Evolutionary conservation across 345 rosid genomes (phyloP).

Genomic region (Clausena lansium): DNA sequence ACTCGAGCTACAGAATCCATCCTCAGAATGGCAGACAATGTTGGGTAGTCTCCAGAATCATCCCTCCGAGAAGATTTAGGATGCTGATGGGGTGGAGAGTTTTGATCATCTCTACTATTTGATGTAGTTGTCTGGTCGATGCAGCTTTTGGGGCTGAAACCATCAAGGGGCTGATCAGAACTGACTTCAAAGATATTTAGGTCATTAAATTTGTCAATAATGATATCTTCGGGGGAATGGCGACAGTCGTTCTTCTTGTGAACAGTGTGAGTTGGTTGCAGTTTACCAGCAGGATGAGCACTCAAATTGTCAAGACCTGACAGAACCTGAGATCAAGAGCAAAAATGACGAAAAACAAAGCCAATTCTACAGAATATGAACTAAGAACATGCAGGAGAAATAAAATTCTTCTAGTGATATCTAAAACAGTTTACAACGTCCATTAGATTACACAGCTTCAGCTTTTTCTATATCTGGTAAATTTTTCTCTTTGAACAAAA

Average conservation of each 20-base stretch:
- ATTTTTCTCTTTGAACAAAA: background rate
- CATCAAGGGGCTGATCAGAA: background rate
- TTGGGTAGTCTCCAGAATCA: conserved; percentile 30
- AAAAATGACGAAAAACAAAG: conserved; percentile 9
- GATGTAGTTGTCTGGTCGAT: background rate
- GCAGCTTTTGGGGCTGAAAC: background rate
- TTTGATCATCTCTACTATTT: conserved; percentile 9
- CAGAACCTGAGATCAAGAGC: conserved; percentile 40
- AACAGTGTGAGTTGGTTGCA: conserved; percentile 6
- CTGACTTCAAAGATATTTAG: conserved; percentile 21
- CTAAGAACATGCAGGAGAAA: background rate
- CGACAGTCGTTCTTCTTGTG: conserved; percentile 17
- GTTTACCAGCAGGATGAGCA: conserved; percentile 12
- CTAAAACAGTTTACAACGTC: background rate
- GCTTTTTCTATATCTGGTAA: background rate
- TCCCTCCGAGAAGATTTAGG: conserved; percentile 13
- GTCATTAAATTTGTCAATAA: conserved; percentile 28
- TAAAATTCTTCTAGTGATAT: background rate
- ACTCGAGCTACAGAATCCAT: conserved; percentile 74
- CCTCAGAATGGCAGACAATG: conserved; percentile 46
- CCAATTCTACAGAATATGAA: conserved; percentile 2
- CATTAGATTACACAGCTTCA: background rate
- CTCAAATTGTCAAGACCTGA: conserved; percentile 27
- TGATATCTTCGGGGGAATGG: conserved; percentile 24
- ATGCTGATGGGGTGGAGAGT: background rate